phyloP scores from a whole-genome alignment of 1,139 yeast species.

The Debaryomyces udenii region DNA sequence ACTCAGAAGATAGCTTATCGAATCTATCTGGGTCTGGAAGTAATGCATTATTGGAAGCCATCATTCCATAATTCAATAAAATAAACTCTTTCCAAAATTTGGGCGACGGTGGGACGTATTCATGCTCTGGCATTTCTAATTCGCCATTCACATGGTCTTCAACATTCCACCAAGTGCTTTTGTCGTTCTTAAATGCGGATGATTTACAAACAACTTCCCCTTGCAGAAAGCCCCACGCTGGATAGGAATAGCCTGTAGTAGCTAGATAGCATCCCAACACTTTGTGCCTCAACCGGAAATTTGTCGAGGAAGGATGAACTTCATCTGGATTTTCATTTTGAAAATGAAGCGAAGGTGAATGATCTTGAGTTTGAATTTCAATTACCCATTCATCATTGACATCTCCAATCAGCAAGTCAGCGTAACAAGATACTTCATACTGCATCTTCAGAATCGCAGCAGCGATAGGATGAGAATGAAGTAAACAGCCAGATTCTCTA shows the following conservation, averaged over 20 bases:
- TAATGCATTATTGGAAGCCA: slow-evolving; percentile 75
- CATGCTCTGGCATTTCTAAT: slow-evolving; percentile 37
- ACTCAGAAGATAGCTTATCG: slow-evolving; percentile 65
- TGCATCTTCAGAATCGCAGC: slow-evolving; percentile 56
- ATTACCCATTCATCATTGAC: slow-evolving; percentile 72
- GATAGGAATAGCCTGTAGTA: slow-evolving; percentile 70
- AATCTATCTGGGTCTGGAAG: slow-evolving; percentile 71
- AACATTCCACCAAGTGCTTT: slow-evolving; percentile 80
- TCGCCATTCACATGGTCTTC: slow-evolving; percentile 63
- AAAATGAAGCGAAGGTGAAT: slow-evolving; percentile 52
- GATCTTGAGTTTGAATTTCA: slow-evolving; percentile 61
- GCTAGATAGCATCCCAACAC: slow-evolving; percentile 72
- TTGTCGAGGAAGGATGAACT: slow-evolving; percentile 71
- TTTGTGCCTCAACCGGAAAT: slow-evolving; percentile 64
- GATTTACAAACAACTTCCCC: slow-evolving; percentile 76
- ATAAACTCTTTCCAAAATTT: slow-evolving; percentile 71
- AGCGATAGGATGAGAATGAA: slow-evolving; percentile 64
- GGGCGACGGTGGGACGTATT: slow-evolving; percentile 66
- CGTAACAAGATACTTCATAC: slow-evolving; percentile 73
- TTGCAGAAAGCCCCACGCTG: slow-evolving; percentile 82
- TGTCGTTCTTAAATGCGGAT: slow-evolving; percentile 53
- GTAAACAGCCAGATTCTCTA: slow-evolving; percentile 50
- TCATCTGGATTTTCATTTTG: slow-evolving; percentile 42
- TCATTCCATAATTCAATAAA: slow-evolving; percentile 74
- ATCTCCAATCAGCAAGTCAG: slow-evolving; percentile 57